Base-by-base conservation (phyloP, 164 flowering plant species). In the Protea cynaroides region DNA sequence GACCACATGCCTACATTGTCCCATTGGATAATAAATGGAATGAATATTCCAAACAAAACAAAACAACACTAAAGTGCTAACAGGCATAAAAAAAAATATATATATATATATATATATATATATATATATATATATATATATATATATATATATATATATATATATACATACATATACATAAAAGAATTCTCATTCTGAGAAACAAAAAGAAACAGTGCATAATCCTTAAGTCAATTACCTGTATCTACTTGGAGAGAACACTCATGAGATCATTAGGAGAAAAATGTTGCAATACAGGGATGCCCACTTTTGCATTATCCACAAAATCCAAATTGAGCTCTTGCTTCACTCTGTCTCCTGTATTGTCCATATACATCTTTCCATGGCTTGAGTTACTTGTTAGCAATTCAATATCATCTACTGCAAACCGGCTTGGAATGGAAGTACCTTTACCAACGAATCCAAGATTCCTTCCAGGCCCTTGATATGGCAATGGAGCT, bases 211-310 rank as follows among this genome's bases (percentile, higher is more conserved):
- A 40, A 40, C 14, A 40, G 46, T 4, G 10, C 8, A 40, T 8
- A 12, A 40, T 40, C 13, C 14, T 8, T 40, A 40, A 8, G 46
- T 12, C 8, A 40, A 40, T 49, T 49, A 15, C 52, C 6, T 4
- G 72, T 80, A 82, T 86, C 86, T 84, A 83, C 71, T 88, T 80
- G 21, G 86, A 81, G 74, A 86, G 79, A 57, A 82, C 82, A 63
- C 91, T 74, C 86, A 79, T 88, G 61, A 81, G 79, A 73, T 86
- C 88, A 64, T 68, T 80, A 11, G 83, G 66, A 52, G 85, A 66
- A 64, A 71, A 71, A 13, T 77, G 74, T 52, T 69, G 82, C 23
- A 79, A 37, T 53, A 65, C 53, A 4, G 82, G 80, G 23, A 68
- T 43, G 24, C 81, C 79, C 57, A 70, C 74, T 65, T 66, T 83